Percentiles rank a stretch among this genome's conserved stretches.
These are phyloP conservation scores for Tetracentron sinense DNA, from an alignment of 164 flowering plant species.

Conservation along the genomic window DNA sequence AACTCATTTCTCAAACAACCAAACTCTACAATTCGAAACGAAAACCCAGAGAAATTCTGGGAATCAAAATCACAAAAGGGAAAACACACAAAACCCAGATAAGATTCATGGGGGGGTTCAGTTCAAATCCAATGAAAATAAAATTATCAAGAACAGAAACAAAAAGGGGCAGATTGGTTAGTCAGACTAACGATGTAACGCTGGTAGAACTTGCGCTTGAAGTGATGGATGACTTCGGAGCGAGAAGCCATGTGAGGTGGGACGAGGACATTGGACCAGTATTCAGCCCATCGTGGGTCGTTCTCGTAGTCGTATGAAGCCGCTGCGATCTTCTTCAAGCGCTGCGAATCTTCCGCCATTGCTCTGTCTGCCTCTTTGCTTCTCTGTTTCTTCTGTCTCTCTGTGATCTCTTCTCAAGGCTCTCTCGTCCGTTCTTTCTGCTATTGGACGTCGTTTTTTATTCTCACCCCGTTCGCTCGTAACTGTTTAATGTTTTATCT, in stretches of 20 bases:
- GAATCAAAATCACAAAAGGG: neutral
- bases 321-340: constrained; percentile 77
- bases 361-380: constrained; percentile 10
- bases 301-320: constrained; percentile 85
- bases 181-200: constrained; percentile 59
- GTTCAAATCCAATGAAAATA: constrained; percentile 4
- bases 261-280: constrained; percentile 93
- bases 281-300: constrained; percentile 90
- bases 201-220: constrained; percentile 97
- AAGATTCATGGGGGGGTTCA: neutral
- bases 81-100: constrained; percentile 4
- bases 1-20: neutral
- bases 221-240: constrained; percentile 74
- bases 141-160: neutral
- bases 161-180: neutral
- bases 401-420: neutral
- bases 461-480: no score
- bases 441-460: no score
- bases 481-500: no score
- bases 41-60: neutral
- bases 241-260: constrained; percentile 93
- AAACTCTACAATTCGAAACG: neutral
- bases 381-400: neutral
- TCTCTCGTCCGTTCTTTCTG: no score
- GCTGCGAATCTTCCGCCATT: constrained; percentile 72